Evolutionary conservation across 805 yeast genomes (phyloP).

Genomic region (Torulaspora indica): DNA sequence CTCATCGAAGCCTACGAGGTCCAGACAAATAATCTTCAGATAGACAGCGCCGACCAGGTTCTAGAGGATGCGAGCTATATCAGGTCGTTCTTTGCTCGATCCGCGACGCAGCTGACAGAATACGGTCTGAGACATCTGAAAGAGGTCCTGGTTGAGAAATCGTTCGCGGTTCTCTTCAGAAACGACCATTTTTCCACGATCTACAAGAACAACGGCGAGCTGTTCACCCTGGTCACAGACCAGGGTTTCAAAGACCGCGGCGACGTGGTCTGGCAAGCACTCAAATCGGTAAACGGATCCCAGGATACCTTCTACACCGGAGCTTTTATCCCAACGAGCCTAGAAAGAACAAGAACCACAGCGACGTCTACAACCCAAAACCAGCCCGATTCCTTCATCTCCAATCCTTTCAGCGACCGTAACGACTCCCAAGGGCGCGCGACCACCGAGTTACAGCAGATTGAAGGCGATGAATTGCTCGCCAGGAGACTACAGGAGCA

Average conservation of each 20-base stretch:
- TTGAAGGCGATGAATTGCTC: slow-evolving; percentile 41
- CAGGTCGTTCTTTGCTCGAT: slow-evolving; percentile 49
- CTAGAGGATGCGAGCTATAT: slow-evolving; percentile 37
- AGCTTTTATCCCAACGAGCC: slow-evolving; percentile 46
- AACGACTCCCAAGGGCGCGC: slow-evolving; percentile 8
- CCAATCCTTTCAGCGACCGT: slow-evolving; percentile 27
- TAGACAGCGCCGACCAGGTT: slow-evolving; percentile 28
- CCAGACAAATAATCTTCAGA: slow-evolving; percentile 23
- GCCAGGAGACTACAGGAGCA: slow-evolving; percentile 48
- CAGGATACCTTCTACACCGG: slow-evolving; percentile 71
- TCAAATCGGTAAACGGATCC: slow-evolving; percentile 60
- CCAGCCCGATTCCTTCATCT: slow-evolving; percentile 11
- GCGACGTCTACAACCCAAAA: slow-evolving; percentile 3
- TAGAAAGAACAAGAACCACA: slow-evolving; percentile 13
- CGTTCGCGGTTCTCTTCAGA: slow-evolving; percentile 70
- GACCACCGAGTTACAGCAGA: slow-evolving; percentile 11
- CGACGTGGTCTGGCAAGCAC: slow-evolving; percentile 77
- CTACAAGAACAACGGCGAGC: slow-evolving; percentile 44
- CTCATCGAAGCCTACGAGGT: slow-evolving; percentile 46
- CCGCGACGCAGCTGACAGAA: slow-evolving; percentile 72
- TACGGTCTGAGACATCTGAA: slow-evolving; percentile 54
- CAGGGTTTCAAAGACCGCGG: slow-evolving; percentile 47
- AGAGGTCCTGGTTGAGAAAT: slow-evolving; percentile 44
- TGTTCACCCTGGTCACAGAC: slow-evolving; percentile 73
- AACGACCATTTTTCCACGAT: slow-evolving; percentile 86